Evolutionary conservation across 2,329 filamentous ascomycete species (phyloP).

Genomic region (Calcarisporium arbuscula): DNA sequence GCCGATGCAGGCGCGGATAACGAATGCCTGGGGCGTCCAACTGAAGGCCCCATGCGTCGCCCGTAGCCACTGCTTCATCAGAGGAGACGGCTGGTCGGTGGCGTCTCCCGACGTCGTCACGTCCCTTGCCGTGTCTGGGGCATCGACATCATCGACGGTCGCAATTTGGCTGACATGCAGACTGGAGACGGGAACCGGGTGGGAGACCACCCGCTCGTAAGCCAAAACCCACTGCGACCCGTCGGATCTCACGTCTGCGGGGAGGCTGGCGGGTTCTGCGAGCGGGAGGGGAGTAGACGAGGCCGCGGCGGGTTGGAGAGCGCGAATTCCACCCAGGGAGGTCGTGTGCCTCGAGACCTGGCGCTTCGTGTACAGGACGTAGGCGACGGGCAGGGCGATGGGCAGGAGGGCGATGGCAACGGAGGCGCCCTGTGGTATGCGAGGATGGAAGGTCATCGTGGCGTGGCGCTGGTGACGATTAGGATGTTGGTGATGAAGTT

Average conservation of each 20-base stretch:
- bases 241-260: conserved; percentile 13
- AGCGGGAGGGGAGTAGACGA: neutral
- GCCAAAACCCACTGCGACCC: conserved; percentile 18
- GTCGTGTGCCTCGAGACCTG: conserved; percentile 9
- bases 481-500: too few species aligned
- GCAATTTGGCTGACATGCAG: conserved; percentile 1
- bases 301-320: neutral
- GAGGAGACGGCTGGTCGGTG: conserved; percentile 9
- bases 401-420: conserved; percentile 4
- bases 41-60: conserved; percentile 24
- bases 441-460: neutral
- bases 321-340: conserved; percentile 3
- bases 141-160: too few species aligned
- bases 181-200: conserved; percentile 11
- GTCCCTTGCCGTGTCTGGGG: too few species aligned
- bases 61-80: conserved; percentile 20
- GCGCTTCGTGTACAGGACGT: conserved; percentile 10
- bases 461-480: neutral
- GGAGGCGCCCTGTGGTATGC: neutral
- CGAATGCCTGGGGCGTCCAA: conserved; percentile 24
- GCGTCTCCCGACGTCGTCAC: too few species aligned
- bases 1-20: conserved; percentile 18
- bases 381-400: conserved; percentile 9
- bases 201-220: conserved; percentile 21
- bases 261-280: conserved; percentile 11